A percentile compares a stretch with the other conserved stretches of the same genome.
These are phyloP conservation scores for Zygosaccharomyces lentus DNA, from an alignment of 805 yeast genomes.

Conservation along the genomic window DNA sequence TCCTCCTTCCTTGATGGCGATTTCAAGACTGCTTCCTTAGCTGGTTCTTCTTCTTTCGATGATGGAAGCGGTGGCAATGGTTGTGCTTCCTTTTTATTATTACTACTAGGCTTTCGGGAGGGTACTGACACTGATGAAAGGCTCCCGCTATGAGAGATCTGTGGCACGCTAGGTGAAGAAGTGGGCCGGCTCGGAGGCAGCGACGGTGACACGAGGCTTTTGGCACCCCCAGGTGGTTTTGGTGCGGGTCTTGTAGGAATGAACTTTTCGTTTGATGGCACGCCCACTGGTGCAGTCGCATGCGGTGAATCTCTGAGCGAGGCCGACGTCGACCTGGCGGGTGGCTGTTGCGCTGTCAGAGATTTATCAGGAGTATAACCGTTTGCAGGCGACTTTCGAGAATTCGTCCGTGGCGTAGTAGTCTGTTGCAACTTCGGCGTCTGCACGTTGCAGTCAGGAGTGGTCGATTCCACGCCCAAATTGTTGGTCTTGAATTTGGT, in stretches of 20 bases:
- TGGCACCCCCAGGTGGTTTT: conserved; percentile 42
- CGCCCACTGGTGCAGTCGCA: neutral
- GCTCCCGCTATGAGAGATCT: conserved; percentile 8
- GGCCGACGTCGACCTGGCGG: neutral
- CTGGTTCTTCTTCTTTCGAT: conserved; percentile 4
- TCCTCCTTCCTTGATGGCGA: conserved; percentile 5
- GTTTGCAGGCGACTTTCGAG: conserved; percentile 6
- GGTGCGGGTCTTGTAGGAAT: conserved; percentile 70
- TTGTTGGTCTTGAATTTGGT: conserved; percentile 12
- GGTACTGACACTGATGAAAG: conserved; percentile 8
- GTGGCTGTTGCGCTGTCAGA: neutral
- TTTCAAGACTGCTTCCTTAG: neutral
- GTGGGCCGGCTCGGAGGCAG: conserved; percentile 2
- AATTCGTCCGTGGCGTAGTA: conserved; percentile 10
- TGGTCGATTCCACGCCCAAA: conserved; percentile 27
- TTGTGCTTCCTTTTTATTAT: conserved; percentile 21
- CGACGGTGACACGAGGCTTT: conserved; percentile 4
- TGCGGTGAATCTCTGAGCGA: neutral
- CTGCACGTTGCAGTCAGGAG: conserved; percentile 21
- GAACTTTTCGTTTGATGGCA: conserved; percentile 37
- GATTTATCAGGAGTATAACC: neutral
- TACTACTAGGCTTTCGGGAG: conserved; percentile 16
- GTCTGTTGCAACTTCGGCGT: conserved; percentile 17
- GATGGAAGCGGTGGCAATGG: conserved; percentile 27
- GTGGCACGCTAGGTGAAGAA: conserved; percentile 7